A percentile compares a stretch with the other conserved stretches of the same genome.
Evolutionary conservation across 2,329 filamentous ascomycete genomes (phyloP).

Genomic region (Chrysoporthe deuterocubensis): DNA sequence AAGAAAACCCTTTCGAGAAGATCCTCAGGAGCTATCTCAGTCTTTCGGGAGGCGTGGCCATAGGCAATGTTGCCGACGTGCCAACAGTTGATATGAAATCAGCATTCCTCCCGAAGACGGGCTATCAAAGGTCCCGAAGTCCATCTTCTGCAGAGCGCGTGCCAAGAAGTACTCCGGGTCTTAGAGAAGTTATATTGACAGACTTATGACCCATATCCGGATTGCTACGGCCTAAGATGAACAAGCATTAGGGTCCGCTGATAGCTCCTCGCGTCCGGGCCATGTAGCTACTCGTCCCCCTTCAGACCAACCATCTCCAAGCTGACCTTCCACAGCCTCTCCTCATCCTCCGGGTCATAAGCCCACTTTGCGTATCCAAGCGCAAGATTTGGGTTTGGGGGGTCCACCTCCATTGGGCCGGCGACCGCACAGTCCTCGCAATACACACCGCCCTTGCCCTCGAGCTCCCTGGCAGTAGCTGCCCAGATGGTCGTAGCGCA

Average conservation of each 20-base stretch:
- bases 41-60: background rate
- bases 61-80: background rate
- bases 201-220: background rate
- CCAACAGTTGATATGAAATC: background rate
- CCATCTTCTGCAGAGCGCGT: background rate
- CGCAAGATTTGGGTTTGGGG: constrained; percentile 1
- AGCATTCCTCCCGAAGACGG: background rate
- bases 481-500: constrained; percentile 48
- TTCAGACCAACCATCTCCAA: constrained; percentile 36
- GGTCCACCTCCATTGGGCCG: constrained; percentile 30
- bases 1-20: constrained; percentile 13
- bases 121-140: too few species aligned
- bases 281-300: background rate
- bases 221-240: background rate
- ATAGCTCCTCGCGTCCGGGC: background rate
- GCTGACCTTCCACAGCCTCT: constrained; percentile 45
- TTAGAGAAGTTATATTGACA: background rate
- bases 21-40: constrained; percentile 8
- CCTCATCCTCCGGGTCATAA: constrained; percentile 43
- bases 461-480: constrained; percentile 42
- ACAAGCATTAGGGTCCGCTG: background rate
- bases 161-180: background rate
- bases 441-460: constrained; percentile 47
- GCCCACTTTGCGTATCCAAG: constrained; percentile 32
- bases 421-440: constrained; percentile 45